These are phyloP conservation scores for Keqinozyma sinolaborantium DNA, from an alignment of 1,139 yeast genomes.

Conservation along the genomic window DNA sequence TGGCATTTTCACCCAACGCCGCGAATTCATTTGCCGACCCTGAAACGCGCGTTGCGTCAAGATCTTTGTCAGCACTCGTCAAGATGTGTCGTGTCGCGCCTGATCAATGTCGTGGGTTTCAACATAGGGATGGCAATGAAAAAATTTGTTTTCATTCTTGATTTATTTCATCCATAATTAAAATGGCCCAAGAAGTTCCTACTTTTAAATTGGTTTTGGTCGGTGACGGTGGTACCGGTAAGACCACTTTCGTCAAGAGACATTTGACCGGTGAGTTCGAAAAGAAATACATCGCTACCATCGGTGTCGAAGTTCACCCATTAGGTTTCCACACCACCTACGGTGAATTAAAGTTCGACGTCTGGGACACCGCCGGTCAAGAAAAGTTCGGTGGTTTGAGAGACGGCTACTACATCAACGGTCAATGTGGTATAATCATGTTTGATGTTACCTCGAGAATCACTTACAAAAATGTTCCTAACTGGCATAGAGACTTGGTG, in stretches of 20 bases:
- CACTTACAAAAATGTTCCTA: constrained; percentile 99
- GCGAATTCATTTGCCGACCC: too few species aligned
- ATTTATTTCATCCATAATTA: constrained; percentile 10
- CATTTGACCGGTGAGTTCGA: constrained; percentile 99
- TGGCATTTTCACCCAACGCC: not conserved
- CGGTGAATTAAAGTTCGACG: constrained; percentile 98
- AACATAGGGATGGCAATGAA: constrained; percentile 1
- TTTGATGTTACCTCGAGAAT: constrained; percentile 99
- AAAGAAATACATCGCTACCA: constrained; percentile 97
- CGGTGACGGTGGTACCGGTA: constrained; percentile 99
- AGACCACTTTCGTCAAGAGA: constrained; percentile 99
- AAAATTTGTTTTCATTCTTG: constrained; percentile 4
- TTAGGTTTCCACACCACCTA: constrained; percentile 97
- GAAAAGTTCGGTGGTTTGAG: constrained; percentile 99
- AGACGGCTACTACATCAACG: constrained; percentile 99
- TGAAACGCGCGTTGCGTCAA: too few species aligned
- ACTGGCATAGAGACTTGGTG: constrained; percentile 99
- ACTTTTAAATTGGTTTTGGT: constrained; percentile 97
- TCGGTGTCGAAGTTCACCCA: constrained; percentile 99
- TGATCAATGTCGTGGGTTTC: too few species aligned
- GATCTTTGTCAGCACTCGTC: too few species aligned
- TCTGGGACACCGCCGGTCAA: constrained; percentile 99
- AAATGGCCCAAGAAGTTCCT: constrained; percentile 83
- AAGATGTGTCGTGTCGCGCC: too few species aligned
- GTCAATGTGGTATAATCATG: constrained; percentile 99